Evolutionary conservation across 148 eudicot species (phyloP).

Genomic region (Arbutus unedo): DNA sequence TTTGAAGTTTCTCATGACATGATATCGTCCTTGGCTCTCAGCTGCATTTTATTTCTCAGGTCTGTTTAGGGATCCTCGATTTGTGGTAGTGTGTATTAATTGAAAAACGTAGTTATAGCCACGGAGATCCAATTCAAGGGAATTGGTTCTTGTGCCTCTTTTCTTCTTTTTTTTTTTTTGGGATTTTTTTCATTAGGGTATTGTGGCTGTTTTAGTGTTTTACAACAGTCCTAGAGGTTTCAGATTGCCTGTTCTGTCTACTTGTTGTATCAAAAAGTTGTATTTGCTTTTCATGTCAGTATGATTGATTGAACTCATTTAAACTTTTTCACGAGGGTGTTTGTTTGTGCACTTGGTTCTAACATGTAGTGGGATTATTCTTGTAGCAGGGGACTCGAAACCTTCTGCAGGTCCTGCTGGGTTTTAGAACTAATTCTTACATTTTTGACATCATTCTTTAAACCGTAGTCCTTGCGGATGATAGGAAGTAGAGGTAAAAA

Average conservation of each 20-base stretch:
- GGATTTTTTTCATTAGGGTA: background rate
- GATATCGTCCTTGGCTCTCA: slow-evolving; percentile 6
- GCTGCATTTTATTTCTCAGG: background rate
- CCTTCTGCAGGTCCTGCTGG: background rate
- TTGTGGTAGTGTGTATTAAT: slow-evolving; percentile 26
- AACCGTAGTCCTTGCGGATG: no score
- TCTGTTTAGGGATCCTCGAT: background rate
- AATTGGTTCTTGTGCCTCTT: background rate
- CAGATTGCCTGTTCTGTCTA: background rate
- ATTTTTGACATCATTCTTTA: background rate
- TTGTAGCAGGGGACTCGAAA: background rate
- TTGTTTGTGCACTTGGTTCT: background rate
- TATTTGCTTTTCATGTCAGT: background rate
- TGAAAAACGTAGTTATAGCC: slow-evolving; percentile 21
- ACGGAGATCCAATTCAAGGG: slow-evolving; percentile 20
- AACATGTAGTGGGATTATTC: background rate
- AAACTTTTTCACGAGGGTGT: background rate
- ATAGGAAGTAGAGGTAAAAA: no score
- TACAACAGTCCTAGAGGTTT: slow-evolving; percentile 13
- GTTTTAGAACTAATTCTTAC: no score
- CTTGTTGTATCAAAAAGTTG: slow-evolving; percentile 10
- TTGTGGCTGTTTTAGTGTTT: slow-evolving; percentile 1
- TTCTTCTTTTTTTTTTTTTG: background rate
- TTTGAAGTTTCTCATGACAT: slow-evolving; percentile 84
- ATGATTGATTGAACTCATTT: background rate